Conservation (phyloP, 257 asterid genomes). For the Gynochthodes officinalis region DNA sequence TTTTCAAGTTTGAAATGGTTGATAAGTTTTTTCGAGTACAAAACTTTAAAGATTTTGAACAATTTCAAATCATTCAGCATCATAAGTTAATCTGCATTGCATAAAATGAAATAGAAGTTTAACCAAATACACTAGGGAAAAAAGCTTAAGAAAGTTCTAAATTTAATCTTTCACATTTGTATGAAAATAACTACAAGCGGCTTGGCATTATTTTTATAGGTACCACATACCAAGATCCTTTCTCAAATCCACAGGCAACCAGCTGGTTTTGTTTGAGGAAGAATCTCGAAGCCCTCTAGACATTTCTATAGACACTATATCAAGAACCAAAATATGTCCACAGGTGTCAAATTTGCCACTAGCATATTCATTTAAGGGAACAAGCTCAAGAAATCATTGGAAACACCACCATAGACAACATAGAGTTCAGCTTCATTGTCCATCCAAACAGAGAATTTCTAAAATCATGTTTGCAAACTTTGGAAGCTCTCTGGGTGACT, state of each 20-base stretch:
- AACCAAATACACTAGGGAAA: neutral
- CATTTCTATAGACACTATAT: slow-evolving; percentile 56
- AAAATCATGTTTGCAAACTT: slow-evolving; percentile 4
- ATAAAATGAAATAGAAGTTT: neutral
- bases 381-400: neutral
- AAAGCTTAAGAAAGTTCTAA: neutral
- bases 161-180: neutral
- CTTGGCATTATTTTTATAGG: slow-evolving; percentile 38
- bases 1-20: neutral
- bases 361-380: slow-evolving; percentile 16
- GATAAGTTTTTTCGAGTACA: neutral
- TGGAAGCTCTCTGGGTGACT: slow-evolving; percentile 31
- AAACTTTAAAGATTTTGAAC: neutral
- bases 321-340: slow-evolving; percentile 49
- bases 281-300: slow-evolving; percentile 66
- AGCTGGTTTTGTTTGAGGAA: slow-evolving; percentile 71
- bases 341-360: slow-evolving; percentile 32
- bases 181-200: too few species aligned
- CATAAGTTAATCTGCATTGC: neutral
- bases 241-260: slow-evolving; percentile 56
- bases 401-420: slow-evolving; percentile 1
- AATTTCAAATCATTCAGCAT: neutral
- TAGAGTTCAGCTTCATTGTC: slow-evolving; percentile 44
- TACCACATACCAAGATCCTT: slow-evolving; percentile 82
- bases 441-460: slow-evolving; percentile 15